Conservation (phyloP, 345 rosid genomes). For the Acer yangbiense region DNA sequence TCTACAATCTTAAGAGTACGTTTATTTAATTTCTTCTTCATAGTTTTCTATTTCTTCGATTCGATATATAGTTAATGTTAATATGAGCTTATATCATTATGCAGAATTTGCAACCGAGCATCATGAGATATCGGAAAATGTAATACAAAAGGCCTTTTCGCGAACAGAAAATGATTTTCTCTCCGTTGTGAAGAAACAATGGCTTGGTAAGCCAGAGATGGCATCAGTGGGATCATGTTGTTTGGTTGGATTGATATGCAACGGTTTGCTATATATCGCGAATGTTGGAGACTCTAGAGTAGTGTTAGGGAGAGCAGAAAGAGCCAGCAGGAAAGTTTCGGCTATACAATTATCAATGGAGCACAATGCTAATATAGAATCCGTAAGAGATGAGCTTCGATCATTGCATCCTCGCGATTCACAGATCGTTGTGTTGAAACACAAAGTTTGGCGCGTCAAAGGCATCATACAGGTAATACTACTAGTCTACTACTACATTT, state of each 20-base stretch:
- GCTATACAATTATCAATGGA: constrained; percentile 72
- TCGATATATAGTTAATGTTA: neutral
- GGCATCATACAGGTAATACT: constrained; percentile 74
- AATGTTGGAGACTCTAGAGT: constrained; percentile 82
- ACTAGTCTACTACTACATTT: neutral
- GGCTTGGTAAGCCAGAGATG: constrained; percentile 62
- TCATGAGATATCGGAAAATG: constrained; percentile 46
- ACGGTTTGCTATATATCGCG: constrained; percentile 64
- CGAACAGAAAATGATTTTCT: constrained; percentile 70
- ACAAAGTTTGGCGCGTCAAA: constrained; percentile 79
- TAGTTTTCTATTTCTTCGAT: constrained; percentile 5
- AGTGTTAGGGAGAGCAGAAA: constrained; percentile 62
- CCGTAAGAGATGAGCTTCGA: constrained; percentile 66
- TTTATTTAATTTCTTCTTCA: constrained; percentile 25
- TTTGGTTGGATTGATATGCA: constrained; percentile 63
- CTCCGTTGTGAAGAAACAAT: constrained; percentile 55
- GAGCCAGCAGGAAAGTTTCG: constrained; percentile 36
- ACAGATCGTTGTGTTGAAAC: constrained; percentile 59
- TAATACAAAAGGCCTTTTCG: constrained; percentile 55
- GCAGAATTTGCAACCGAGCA: constrained; percentile 60
- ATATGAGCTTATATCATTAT: too few relatives aligned
- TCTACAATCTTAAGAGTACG: constrained; percentile 66
- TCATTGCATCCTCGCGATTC: constrained; percentile 72
- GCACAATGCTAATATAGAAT: constrained; percentile 67
- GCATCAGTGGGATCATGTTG: constrained; percentile 90